Base-by-base conservation (phyloP, 1,139 yeast species). In the Candida frijolesensis region DNA sequence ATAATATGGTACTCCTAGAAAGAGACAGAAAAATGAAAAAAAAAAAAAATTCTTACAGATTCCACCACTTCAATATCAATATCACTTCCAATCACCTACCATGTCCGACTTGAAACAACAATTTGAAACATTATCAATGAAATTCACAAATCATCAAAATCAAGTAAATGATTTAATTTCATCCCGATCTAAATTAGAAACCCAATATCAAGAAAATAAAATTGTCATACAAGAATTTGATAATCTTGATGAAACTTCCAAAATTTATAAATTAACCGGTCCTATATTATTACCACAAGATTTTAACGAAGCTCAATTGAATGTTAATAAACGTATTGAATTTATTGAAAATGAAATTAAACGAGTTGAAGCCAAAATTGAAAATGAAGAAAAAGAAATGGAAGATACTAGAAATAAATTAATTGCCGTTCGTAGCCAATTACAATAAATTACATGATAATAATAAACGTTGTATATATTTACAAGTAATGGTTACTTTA, bases 201-300 rank as follows among this genome's bases (percentile, higher is more conserved):
- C 94, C 0, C 95, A 87, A 65, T 80, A 70, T 59, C 98, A 94
- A 68, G 99, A 94, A 67, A 92, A 92, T 70, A 86, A 85, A 63
- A 91, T 94, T 48, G 99, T 94, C n/a, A 77, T 85, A 60, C 84
- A 82, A 38, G 98, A 94, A 68, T 88, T 94, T 61, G 80, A 77
- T 18, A 67, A 70, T 47, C 71, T 91, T 55, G 75, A 82, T 56
- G 83, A 78, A 45, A 72, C 70, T 40, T 79, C 95, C 15, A 88
- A 87, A 60, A 85, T 94, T 37, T 94, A 83, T 72, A 94, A 94
- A 68, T 78, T 92, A 57, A 88, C 94, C 18, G 99, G 99, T 0
- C 96, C 97, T 10, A 91, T 92, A 7, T 76, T 94, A 54, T 76
- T 94, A 54, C 97, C 97, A 2, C 97, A 92, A 63, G 96, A 91